A percentile compares a stretch with the other conserved stretches of the same genome.
Conservation (phyloP, 202 grass and related monocot genomes). For the Dendrocalamus latiflorus region DNA sequence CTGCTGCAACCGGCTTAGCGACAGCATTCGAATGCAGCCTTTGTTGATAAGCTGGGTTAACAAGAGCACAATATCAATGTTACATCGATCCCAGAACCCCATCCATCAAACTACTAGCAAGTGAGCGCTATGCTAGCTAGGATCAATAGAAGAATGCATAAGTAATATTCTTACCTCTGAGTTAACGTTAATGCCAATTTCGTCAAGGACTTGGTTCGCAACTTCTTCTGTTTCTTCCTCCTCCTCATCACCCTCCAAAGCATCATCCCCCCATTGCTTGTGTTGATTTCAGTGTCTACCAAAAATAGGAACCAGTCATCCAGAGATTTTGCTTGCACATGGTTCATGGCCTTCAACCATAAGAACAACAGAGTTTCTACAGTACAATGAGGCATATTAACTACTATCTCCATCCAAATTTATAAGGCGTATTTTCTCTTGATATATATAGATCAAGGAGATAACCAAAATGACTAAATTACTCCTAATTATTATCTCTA, state of each 20-base stretch:
- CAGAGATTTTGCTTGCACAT: background rate
- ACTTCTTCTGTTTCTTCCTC: conserved; percentile 78
- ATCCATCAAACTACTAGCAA: background rate
- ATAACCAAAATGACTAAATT: too few relatives aligned
- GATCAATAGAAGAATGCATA: background rate
- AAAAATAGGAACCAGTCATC: background rate
- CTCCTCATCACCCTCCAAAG: conserved; percentile 71
- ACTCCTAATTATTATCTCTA: too few relatives aligned
- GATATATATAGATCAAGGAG: too few relatives aligned
- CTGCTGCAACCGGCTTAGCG: conserved; percentile 23
- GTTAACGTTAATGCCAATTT: conserved; percentile 73
- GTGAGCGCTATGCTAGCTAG: background rate
- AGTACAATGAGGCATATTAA: background rate
- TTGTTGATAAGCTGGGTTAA: conserved; percentile 50
- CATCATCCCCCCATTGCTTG: conserved; percentile 89
- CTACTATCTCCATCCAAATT: too few relatives aligned
- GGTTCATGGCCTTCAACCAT: background rate
- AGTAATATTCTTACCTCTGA: conserved; percentile 40
- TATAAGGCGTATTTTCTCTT: too few relatives aligned
- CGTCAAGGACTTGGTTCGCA: conserved; percentile 67
- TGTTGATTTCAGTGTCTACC: conserved; percentile 77
- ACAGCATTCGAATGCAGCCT: conserved; percentile 50
- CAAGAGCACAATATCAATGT: background rate
- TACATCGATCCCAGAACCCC: too few relatives aligned
- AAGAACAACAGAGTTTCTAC: background rate